Conservation (phyloP, 2,329 filamentous ascomycete genomes). For the Daldinia sp. region DNA sequence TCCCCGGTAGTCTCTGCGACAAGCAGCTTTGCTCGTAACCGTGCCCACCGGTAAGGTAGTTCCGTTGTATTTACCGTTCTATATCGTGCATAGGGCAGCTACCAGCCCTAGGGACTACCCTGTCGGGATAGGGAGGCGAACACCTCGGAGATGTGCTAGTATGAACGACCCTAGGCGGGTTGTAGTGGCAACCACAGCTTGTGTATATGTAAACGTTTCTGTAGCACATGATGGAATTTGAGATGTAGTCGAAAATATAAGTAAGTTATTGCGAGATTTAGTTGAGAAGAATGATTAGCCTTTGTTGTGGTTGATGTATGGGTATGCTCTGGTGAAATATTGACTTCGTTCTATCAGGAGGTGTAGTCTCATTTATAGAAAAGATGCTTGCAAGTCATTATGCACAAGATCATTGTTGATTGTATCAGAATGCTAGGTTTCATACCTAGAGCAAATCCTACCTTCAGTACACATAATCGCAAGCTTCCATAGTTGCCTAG, state of each 20-base stretch:
- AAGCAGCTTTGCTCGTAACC: neutral
- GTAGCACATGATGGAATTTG: neutral
- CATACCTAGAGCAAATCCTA: neutral
- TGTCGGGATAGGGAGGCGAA: neutral
- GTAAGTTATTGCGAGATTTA: neutral
- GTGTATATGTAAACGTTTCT: neutral
- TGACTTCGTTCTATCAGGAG: neutral
- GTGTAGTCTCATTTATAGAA: neutral
- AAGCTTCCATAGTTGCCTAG: neutral
- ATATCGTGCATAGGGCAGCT: neutral
- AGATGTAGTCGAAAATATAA: neutral
- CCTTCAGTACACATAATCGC: too few species aligned
- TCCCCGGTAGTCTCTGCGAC: neutral
- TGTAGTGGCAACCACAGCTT: neutral
- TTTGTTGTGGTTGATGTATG: neutral
- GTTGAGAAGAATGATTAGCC: neutral
- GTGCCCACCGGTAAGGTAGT: neutral
- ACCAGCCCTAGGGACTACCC: neutral
- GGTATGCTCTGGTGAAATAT: neutral
- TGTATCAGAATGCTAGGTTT: neutral
- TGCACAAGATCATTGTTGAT: neutral
- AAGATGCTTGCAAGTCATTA: neutral
- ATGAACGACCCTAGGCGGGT: neutral
- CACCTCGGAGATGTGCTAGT: neutral
- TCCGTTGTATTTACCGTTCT: neutral